phyloP scores from a whole-genome alignment of 371 early-diverging fungal species.

The Dentiscutata heterogama region DNA sequence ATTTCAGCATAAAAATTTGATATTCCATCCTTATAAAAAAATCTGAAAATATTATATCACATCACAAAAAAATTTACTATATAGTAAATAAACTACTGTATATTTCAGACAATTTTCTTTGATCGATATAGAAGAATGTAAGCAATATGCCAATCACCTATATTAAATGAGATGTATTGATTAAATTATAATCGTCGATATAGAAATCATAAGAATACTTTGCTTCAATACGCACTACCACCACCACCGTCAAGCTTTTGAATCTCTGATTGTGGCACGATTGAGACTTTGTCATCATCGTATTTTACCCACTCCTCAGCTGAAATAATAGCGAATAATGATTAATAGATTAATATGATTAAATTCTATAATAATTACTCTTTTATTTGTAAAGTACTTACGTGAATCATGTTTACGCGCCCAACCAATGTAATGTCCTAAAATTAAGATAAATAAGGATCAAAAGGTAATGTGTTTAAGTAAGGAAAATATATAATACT shows the following conservation, averaged over 20 bases:
- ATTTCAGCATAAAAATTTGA: too few species aligned
- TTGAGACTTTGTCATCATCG: constrained; percentile 95
- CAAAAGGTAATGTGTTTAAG: too few species aligned
- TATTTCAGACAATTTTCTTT: constrained; percentile 55
- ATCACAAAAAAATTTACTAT: too few species aligned
- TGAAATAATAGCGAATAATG: background rate
- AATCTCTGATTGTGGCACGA: constrained; percentile 87
- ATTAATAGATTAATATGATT: background rate
- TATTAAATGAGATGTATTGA: background rate
- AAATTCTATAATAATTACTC: background rate
- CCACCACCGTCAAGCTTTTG: constrained; percentile 83
- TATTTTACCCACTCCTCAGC: constrained; percentile 90
- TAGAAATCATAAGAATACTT: background rate
- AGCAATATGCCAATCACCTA: constrained; percentile 86
- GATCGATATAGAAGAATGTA: constrained; percentile 84
- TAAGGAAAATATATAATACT: background rate
- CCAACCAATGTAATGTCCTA: constrained; percentile 95
- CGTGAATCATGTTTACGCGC: constrained; percentile 69
- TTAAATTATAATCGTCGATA: constrained; percentile 12
- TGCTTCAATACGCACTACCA: constrained; percentile 3
- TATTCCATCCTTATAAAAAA: too few species aligned
- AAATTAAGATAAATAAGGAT: constrained; percentile 20
- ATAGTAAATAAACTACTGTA: background rate
- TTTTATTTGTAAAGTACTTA: constrained; percentile 35
- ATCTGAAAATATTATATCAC: too few species aligned